Evolutionary conservation across 2,329 filamentous ascomycete species (phyloP).

Genomic region (Hypoxylon sp.): DNA sequence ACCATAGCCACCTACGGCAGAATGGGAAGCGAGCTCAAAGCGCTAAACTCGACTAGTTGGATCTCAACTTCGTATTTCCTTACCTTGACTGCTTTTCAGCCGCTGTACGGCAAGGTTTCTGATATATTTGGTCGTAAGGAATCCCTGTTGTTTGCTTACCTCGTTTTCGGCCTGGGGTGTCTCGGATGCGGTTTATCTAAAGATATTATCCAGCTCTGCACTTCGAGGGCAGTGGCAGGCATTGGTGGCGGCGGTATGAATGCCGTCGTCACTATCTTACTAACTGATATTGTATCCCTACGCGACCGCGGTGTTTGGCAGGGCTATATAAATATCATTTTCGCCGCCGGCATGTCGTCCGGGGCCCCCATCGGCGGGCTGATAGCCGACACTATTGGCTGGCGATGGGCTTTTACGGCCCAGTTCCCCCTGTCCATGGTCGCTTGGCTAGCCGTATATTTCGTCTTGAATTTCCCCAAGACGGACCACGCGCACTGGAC

Average conservation of each 20-base stretch:
- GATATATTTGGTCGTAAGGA: constrained; percentile 65
- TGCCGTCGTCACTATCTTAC: constrained; percentile 63
- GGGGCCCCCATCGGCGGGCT: constrained; percentile 56
- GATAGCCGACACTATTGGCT: constrained; percentile 53
- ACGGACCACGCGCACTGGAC: constrained; percentile 73
- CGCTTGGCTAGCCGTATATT: constrained; percentile 74
- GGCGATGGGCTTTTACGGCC: constrained; percentile 75
- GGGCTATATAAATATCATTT: constrained; percentile 56
- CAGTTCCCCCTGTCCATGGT: constrained; percentile 78
- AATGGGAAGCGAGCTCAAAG: constrained; percentile 82
- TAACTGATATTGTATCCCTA: constrained; percentile 66
- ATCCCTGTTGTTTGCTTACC: constrained; percentile 58
- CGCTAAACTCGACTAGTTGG: constrained; percentile 77
- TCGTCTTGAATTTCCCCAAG: constrained; percentile 74
- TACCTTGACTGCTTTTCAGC: constrained; percentile 61
- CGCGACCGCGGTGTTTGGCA: constrained; percentile 62
- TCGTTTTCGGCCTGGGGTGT: constrained; percentile 64
- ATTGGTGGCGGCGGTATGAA: constrained; percentile 56
- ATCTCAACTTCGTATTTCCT: constrained; percentile 53
- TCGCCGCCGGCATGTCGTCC: constrained; percentile 54
- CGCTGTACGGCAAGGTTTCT: constrained; percentile 63
- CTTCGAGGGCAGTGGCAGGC: constrained; percentile 59
- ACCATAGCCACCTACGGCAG: constrained; percentile 83
- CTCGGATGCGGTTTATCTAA: constrained; percentile 62
- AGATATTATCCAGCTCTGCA: constrained; percentile 60